Conservation (phyloP, 768 basidiomycete species). For the Flagelloscypha sp. region DNA sequence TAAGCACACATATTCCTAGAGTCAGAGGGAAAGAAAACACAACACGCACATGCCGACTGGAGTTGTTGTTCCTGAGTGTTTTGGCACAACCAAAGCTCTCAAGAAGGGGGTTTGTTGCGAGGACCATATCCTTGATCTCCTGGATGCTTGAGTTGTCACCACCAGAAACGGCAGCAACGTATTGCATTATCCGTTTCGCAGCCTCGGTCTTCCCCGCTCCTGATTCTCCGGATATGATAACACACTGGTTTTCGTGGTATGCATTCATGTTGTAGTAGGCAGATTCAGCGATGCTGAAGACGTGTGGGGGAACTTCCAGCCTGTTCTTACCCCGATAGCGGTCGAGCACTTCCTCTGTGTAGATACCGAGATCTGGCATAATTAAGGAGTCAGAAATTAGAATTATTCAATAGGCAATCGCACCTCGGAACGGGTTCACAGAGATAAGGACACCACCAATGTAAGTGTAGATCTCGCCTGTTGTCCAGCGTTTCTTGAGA, state of each 20-base stretch:
- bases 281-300: slow-evolving; percentile 93
- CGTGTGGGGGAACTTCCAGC: slow-evolving; percentile 96
- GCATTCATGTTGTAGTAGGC: slow-evolving; percentile 99
- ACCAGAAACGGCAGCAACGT: slow-evolving; percentile 94
- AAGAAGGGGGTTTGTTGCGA: slow-evolving; percentile 93
- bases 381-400: slow-evolving; percentile 6
- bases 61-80: slow-evolving; percentile 97
- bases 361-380: slow-evolving; percentile 85
- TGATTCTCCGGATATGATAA: slow-evolving; percentile 98
- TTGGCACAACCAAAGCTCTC: slow-evolving; percentile 99
- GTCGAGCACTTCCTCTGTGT: slow-evolving; percentile 80
- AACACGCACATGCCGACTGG: slow-evolving; percentile 84
- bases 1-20: slow-evolving; percentile 13
- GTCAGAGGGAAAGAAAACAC: slow-evolving; percentile 1
- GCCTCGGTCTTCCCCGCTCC: slow-evolving; percentile 99
- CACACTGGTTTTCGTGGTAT: slow-evolving; percentile 98
- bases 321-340: slow-evolving; percentile 95
- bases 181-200: slow-evolving; percentile 99
- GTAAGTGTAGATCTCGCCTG: slow-evolving; percentile 96
- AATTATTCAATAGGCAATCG: slow-evolving; percentile 7
- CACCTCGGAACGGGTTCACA: slow-evolving; percentile 97
- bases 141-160: slow-evolving; percentile 86
- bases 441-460: slow-evolving; percentile 98
- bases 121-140: slow-evolving; percentile 98
- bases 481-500: slow-evolving; percentile 92